Conservation (phyloP, 495 filamentous ascomycete species). For the Staphylotrichum longicolle region DNA sequence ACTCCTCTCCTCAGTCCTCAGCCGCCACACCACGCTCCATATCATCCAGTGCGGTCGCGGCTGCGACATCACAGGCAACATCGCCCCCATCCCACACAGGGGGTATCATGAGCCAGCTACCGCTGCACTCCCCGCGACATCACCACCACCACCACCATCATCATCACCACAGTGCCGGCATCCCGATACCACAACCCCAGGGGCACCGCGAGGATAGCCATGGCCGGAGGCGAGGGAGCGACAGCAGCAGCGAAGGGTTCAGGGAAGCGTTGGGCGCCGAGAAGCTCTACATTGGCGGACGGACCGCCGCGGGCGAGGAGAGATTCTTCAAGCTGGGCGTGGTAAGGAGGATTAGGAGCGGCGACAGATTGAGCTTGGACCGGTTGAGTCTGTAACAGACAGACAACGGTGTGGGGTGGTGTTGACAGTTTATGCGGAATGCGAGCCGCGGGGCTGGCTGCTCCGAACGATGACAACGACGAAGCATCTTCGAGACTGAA, state of each 20-base stretch:
- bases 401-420: not conserved
- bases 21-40: slow-evolving; percentile 18
- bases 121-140: slow-evolving; percentile 43
- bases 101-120: slow-evolving; percentile 44
- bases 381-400: slow-evolving; percentile 52
- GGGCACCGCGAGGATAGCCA: not conserved
- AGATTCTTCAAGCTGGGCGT: slow-evolving; percentile 73
- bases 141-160: slow-evolving; percentile 39
- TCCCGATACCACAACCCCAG: slow-evolving; percentile 37
- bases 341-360: slow-evolving; percentile 54
- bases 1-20: slow-evolving; percentile 35
- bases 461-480: not conserved
- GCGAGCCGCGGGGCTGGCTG: not conserved
- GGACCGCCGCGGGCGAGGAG: slow-evolving; percentile 83
- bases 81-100: slow-evolving; percentile 37
- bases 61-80: slow-evolving; percentile 30
- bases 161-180: slow-evolving; percentile 36
- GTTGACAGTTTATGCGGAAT: not conserved
- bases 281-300: slow-evolving; percentile 83
- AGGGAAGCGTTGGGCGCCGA: slow-evolving; percentile 72
- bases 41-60: slow-evolving; percentile 28
- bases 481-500: slow-evolving; percentile 4
- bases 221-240: slow-evolving; percentile 67
- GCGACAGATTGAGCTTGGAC: slow-evolving; percentile 56
- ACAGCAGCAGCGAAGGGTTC: slow-evolving; percentile 75